phyloP scores from a whole-genome alignment of 306 rosid genomes.

The Mimosa pudica region DNA sequence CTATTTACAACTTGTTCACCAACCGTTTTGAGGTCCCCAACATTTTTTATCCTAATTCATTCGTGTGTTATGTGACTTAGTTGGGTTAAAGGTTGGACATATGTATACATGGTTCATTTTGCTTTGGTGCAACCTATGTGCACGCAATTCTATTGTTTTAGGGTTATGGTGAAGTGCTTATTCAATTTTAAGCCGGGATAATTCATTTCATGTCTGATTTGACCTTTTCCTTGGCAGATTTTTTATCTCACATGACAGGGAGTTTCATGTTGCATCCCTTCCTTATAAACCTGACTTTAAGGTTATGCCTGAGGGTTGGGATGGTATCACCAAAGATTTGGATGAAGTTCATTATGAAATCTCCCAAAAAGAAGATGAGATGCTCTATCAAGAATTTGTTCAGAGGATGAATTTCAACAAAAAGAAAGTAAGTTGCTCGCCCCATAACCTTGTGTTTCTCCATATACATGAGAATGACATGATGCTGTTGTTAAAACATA shows the following conservation, averaged over 20 bases:
- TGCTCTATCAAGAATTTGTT: conserved; percentile 83
- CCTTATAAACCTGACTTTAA: conserved; percentile 93
- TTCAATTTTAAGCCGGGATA: neutral
- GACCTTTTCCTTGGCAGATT: conserved; percentile 56
- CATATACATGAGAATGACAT: conserved; percentile 6
- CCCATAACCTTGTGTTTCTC: conserved; percentile 5
- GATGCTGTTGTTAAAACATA: neutral
- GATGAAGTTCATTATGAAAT: conserved; percentile 95
- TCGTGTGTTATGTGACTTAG: neutral
- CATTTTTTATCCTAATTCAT: neutral
- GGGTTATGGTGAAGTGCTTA: neutral
- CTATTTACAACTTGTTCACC: neutral
- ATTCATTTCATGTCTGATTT: neutral
- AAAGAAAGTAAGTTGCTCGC: conserved; percentile 72
- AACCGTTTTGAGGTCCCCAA: neutral
- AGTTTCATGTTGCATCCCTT: conserved; percentile 95
- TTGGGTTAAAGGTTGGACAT: neutral
- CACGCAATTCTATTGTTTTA: neutral
- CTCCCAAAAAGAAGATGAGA: conserved; percentile 85
- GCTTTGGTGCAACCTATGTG: neutral
- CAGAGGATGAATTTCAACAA: conserved; percentile 83
- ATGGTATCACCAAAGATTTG: conserved; percentile 84
- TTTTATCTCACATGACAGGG: conserved; percentile 84
- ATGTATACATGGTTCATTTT: conserved; percentile 3
- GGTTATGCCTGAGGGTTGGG: conserved; percentile 99